Base-by-base conservation (phyloP, 768 basidiomycete species). In the Boletellus ananas region DNA sequence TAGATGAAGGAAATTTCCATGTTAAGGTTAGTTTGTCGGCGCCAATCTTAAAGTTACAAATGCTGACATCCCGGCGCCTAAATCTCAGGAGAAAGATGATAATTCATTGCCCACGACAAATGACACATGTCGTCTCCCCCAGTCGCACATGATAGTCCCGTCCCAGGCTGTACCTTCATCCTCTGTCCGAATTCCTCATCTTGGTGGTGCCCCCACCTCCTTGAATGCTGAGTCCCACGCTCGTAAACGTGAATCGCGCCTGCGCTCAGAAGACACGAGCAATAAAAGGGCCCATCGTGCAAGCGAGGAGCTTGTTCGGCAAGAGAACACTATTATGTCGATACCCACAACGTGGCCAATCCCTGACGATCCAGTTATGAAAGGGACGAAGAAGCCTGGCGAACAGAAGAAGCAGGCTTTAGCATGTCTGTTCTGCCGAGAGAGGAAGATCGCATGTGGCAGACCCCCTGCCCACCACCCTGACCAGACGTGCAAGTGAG, bases 391-490 rank as follows among this genome's bases (percentile, higher is more conserved):
- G 66, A 70, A 64, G 58, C 55, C 60, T 39, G 66, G 68, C 18
- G 66, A 68, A 31, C 68, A 74, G 62, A 72, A 73, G 64, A 75
- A 75, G 63, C 74, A 76, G 48, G 72, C 71, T 47, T 66, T 77
- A 48, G 74, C 73, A 49, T 78, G 76, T 50, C 60, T 72, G 45
- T 78, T 78, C 64, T 78, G 76, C 54, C 66, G 76, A 51, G 74
- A 75, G 64, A 64, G 76, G 52, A 78, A 78, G 63, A 78, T 78
- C 57, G 74, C 74, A 20, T 78, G 76, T 55, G 76, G 76, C 27
- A 64, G 73, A 14, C 74, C 75, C 14, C 55, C 67, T 47, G 67
- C 70, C 23, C 68, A 68, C 17, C 66, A 53, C 53, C 57, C 61
- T 48, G 71, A 73, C 45, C 65, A 62, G 48, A 68, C 73, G 8